Evolutionary conservation across 495 filamentous ascomycete species (phyloP), one percentile per base, ranked within the genome.

Genomic region (Neurospora tetraspora): DNA sequence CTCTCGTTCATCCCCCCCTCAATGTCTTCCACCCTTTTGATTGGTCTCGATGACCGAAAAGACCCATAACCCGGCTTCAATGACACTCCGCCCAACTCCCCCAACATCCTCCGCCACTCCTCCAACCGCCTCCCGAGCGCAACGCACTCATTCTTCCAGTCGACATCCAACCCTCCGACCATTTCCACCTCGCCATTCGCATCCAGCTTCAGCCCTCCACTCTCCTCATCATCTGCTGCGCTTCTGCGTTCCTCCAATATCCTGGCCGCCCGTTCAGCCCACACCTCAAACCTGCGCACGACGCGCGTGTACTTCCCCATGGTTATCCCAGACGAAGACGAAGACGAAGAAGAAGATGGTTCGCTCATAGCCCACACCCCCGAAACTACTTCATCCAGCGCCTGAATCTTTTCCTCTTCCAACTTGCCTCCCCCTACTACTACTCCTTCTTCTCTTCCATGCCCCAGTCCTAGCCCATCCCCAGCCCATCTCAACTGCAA

Each of bases 311-410:
- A 86, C 76, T 84, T 80, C 0, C 88, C 87, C 20, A 81, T 83
- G 0, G 53, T 65, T 1, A 34, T 3, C 31, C 53, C 53, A 16
- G 53, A 65, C 4, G 53, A 65, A 65, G 7, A 43, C 4, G 39
- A 53, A 11, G 45, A 53, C 10, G n/a, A 20, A 12, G 45, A 20
- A 12, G 45, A 23, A 53, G 6, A 65, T 0, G 80, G 73, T 65
- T 87, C 86, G 53, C 84, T 80, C 71, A 87, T 73, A 45, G 77
- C 78, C 84, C 88, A 88, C 20, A 87, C 76, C 59, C 85, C 85
- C 9, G 78, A 81, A 4, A 89, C 73, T 23, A 87, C 81, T 27
- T 79, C 80, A 70, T 87, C 87, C n/a, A 90, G 77, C 18, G 81
- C 70, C 70, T 84, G 86, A 14, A 89, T 78, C 72, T 83, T 85